phyloP scores from a whole-genome alignment of 495 filamentous ascomycete genomes.

The Penicillium cosmopolitanum region DNA sequence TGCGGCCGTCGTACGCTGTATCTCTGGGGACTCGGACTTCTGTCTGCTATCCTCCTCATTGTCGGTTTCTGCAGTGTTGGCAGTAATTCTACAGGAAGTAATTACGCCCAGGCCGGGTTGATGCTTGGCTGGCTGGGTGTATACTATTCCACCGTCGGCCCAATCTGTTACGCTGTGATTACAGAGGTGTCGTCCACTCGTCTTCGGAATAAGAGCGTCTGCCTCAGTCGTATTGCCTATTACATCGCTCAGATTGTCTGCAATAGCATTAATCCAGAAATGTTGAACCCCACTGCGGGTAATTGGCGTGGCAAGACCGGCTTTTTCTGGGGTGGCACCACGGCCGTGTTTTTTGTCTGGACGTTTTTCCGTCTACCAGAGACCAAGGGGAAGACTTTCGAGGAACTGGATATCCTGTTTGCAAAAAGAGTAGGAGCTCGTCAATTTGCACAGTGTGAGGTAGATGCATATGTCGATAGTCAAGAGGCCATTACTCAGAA shows the following conservation, averaged over 20 bases:
- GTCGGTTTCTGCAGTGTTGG: no score
- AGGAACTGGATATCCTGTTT: constrained; percentile 62
- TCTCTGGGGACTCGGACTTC: no score
- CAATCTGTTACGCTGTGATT: constrained; percentile 40
- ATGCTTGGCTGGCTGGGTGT: constrained; percentile 46
- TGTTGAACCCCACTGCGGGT: constrained; percentile 44
- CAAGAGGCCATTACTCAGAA: not conserved
- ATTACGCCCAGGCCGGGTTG: constrained; percentile 37
- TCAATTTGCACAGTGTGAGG: constrained; percentile 43
- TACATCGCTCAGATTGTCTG: constrained; percentile 36
- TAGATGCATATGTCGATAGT: constrained; percentile 18
- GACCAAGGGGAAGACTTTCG: constrained; percentile 52
- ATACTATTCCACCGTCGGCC: constrained; percentile 48
- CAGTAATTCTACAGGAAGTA: not conserved
- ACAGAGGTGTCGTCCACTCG: constrained; percentile 43
- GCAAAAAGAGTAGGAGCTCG: constrained; percentile 48
- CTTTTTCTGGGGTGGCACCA: constrained; percentile 39
- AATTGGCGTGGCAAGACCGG: constrained; percentile 45
- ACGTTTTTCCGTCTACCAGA: constrained; percentile 47
- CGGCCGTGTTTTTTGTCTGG: constrained; percentile 35
- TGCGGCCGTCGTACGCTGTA: no score
- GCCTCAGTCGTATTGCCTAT: constrained; percentile 37
- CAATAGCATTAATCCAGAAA: constrained; percentile 36
- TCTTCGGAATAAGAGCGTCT: constrained; percentile 42
- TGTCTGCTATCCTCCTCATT: no score